Evolutionary conservation across 805 yeast species (phyloP).

Genomic region (Suhomyces xylopsoci): DNA sequence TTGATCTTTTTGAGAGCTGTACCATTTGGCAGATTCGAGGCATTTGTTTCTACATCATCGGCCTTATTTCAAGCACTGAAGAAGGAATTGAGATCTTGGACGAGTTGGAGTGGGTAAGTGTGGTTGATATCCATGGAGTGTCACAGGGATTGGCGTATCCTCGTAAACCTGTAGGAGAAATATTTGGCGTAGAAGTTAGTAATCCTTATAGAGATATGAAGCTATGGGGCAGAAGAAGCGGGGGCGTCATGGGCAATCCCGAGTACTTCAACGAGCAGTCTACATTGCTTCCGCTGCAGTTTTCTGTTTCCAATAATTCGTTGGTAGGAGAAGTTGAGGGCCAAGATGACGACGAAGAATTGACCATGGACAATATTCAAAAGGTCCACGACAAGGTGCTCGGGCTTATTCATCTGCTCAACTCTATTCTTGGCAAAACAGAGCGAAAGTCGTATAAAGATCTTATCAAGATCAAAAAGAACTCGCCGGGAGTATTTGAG

Average conservation of each 20-base stretch:
- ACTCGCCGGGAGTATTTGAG: conserved; percentile 52
- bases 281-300: background rate
- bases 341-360: conserved; percentile 5
- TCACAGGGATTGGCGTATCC: conserved; percentile 15
- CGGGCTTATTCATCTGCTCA: conserved; percentile 48
- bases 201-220: conserved; percentile 25
- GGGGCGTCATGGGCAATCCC: background rate
- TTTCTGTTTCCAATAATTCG: background rate
- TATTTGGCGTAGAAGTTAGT: conserved; percentile 16
- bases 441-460: conserved; percentile 59
- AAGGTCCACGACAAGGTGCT: conserved; percentile 22
- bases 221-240: background rate
- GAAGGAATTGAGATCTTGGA: conserved; percentile 86
- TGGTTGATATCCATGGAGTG: conserved; percentile 9
- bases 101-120: conserved; percentile 65
- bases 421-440: conserved; percentile 35
- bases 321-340: conserved; percentile 8
- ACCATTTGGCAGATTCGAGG: conserved; percentile 62
- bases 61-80: conserved; percentile 64
- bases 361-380: conserved; percentile 2
- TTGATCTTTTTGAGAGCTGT: conserved; percentile 33
- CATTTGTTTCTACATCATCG: conserved; percentile 73
- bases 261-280: background rate
- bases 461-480: conserved; percentile 51
- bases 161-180: conserved; percentile 4